Evolutionary conservation across 306 rosid genomes (phyloP).

Genomic region (Cicer pinnatifidum): DNA sequence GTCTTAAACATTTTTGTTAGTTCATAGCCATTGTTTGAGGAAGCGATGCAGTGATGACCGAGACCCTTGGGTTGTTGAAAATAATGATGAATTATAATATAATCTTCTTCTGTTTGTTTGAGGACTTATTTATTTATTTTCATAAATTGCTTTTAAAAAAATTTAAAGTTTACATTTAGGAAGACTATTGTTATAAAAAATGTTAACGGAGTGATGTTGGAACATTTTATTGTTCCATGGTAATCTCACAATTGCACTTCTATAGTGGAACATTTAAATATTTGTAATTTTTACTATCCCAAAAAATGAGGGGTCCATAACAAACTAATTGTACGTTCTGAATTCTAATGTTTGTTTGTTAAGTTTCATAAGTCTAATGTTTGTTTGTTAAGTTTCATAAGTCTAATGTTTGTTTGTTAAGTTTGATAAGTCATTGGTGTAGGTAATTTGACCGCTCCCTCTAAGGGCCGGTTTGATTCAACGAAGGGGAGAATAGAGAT

Average conservation of each 20-base stretch:
- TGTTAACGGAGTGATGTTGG: background rate
- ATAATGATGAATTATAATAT: background rate
- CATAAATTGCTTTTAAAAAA: constrained; percentile 1
- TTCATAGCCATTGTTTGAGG: background rate
- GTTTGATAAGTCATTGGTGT: background rate
- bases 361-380: background rate
- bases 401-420: background rate
- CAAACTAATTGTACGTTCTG: background rate
- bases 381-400: too few relatives aligned
- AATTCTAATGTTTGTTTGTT: constrained; percentile 1
- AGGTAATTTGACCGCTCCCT: background rate
- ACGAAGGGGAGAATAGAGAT: background rate
- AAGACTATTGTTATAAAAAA: background rate
- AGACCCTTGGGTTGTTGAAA: background rate
- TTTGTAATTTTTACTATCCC: background rate
- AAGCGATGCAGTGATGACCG: constrained; percentile 5
- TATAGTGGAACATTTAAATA: background rate
- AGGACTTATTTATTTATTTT: background rate
- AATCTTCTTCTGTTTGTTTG: background rate
- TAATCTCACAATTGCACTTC: background rate
- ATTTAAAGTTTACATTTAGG: constrained; percentile 2
- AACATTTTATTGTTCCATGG: constrained; percentile 8
- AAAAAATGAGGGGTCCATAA: background rate
- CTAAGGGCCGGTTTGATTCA: background rate
- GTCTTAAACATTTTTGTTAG: constrained; percentile 13